phyloP scores from a whole-genome alignment of 1,139 yeast genomes.

The Ashbya aceris region DNA sequence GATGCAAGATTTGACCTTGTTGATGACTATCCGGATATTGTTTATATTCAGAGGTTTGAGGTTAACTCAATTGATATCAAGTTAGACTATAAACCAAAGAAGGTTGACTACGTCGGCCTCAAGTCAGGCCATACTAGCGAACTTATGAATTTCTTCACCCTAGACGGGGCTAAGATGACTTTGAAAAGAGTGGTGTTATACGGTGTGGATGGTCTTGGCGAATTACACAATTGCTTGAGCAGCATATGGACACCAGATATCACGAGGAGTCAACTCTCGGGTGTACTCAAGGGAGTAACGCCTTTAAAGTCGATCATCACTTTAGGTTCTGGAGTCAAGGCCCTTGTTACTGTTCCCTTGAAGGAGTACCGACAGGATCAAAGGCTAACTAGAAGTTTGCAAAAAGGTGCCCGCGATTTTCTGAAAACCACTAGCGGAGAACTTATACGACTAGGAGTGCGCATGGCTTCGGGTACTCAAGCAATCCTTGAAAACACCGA shows the following conservation, averaged over 20 bases:
- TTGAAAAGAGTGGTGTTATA: slow-evolving; percentile 54
- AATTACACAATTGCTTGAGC: slow-evolving; percentile 46
- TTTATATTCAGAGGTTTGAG: slow-evolving; percentile 61
- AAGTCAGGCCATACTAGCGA: slow-evolving; percentile 81
- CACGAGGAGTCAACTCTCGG: slow-evolving; percentile 64
- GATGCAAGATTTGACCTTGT: slow-evolving; percentile 60
- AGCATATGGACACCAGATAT: slow-evolving; percentile 84
- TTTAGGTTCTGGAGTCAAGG: slow-evolving; percentile 70
- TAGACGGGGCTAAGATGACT: slow-evolving; percentile 73
- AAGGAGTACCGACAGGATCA: slow-evolving; percentile 70
- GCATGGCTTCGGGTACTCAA: slow-evolving; percentile 84
- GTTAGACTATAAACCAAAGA: slow-evolving; percentile 88
- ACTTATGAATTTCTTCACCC: slow-evolving; percentile 74
- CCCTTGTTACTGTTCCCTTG: slow-evolving; percentile 64
- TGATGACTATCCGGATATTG: slow-evolving; percentile 44
- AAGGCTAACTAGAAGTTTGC: slow-evolving; percentile 56
- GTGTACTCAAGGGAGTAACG: slow-evolving; percentile 74
- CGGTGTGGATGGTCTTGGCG: slow-evolving; percentile 69
- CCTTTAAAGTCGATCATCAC: slow-evolving; percentile 72
- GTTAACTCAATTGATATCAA: slow-evolving; percentile 55
- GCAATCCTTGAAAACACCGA: slow-evolving; percentile 73
- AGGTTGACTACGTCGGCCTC: slow-evolving; percentile 72
- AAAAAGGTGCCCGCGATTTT: slow-evolving; percentile 70
- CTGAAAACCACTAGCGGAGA: slow-evolving; percentile 77
- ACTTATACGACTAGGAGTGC: slow-evolving; percentile 71